Conservation (phyloP, 805 yeast genomes). For the Nakazawaea ernobii region DNA sequence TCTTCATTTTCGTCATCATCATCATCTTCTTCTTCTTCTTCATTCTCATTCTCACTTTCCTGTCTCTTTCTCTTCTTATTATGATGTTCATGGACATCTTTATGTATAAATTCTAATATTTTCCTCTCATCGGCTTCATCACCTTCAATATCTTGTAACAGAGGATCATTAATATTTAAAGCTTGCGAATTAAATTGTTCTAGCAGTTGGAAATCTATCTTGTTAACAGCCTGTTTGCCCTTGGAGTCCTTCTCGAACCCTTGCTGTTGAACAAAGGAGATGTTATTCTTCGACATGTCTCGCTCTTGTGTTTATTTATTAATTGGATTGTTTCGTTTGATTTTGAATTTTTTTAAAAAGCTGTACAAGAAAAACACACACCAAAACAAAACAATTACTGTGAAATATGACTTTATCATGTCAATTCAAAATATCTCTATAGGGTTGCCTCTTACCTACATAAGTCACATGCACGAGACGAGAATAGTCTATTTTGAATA, state of each 20-base stretch:
- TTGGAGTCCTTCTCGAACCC: no score
- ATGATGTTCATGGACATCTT: slow-evolving; percentile 6
- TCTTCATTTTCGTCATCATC: slow-evolving; percentile 25
- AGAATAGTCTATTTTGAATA: no score
- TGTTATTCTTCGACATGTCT: not conserved
- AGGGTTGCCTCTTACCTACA: no score
- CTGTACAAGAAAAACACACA: no score
- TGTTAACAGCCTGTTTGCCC: not conserved
- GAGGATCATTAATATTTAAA: slow-evolving; percentile 8
- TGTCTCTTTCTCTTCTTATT: not conserved
- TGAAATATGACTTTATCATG: no score
- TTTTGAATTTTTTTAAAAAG: no score
- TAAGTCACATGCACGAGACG: no score
- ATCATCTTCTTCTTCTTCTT: slow-evolving; percentile 10
- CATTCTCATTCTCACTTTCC: slow-evolving; percentile 17
- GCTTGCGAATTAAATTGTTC: slow-evolving; percentile 1
- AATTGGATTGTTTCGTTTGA: no score
- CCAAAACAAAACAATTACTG: no score
- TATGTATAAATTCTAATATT: slow-evolving; percentile 5
- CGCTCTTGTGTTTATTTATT: not conserved
- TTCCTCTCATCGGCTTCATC: slow-evolving; percentile 7
- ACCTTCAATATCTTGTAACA: slow-evolving; percentile 3
- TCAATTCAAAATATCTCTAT: no score
- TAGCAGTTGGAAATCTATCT: not conserved
- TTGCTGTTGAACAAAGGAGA: no score